Percentiles rank a stretch among this genome's conserved stretches.
Evolutionary conservation across 129 eudicot genomes (phyloP).

Genomic region (Artemisia annua): DNA sequence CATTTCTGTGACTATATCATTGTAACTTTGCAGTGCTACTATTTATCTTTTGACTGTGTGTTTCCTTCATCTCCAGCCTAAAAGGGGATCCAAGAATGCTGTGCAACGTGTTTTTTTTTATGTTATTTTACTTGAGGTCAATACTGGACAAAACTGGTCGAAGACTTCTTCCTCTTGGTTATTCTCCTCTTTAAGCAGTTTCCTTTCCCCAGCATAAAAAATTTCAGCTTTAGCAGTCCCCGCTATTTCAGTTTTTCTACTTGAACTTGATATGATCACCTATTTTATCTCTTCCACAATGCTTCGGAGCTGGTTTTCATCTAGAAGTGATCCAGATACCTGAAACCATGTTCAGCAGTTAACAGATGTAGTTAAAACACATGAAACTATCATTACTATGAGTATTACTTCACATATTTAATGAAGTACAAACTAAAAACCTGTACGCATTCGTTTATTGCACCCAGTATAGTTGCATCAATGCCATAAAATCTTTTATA

Average conservation of each 20-base stretch:
- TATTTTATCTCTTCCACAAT: constrained; percentile 95
- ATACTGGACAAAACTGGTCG: constrained; percentile 68
- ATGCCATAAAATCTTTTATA: no score
- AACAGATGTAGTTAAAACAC: background rate
- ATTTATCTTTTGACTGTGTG: no score
- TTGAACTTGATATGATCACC: constrained; percentile 95
- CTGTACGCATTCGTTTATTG: no score
- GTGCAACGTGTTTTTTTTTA: no score
- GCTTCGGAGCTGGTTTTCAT: constrained; percentile 57
- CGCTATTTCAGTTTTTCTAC: constrained; percentile 87
- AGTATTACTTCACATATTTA: no score
- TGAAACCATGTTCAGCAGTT: constrained; percentile 26
- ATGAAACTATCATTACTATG: background rate
- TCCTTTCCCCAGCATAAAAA: constrained; percentile 97
- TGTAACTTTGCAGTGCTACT: no score
- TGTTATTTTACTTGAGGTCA: background rate
- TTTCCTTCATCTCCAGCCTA: no score
- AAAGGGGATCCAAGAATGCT: no score
- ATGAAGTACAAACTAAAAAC: no score
- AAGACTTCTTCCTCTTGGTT: constrained; percentile 98
- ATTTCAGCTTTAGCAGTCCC: constrained; percentile 95
- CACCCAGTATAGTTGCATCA: no score
- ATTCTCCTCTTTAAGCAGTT: constrained; percentile 88
- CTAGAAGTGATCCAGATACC: constrained; percentile 36
- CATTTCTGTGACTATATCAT: no score